Evolutionary conservation across 164 flowering plant species (phyloP), one percentile per base, ranked within the genome.

Genomic region (Vitis amurensis): DNA sequence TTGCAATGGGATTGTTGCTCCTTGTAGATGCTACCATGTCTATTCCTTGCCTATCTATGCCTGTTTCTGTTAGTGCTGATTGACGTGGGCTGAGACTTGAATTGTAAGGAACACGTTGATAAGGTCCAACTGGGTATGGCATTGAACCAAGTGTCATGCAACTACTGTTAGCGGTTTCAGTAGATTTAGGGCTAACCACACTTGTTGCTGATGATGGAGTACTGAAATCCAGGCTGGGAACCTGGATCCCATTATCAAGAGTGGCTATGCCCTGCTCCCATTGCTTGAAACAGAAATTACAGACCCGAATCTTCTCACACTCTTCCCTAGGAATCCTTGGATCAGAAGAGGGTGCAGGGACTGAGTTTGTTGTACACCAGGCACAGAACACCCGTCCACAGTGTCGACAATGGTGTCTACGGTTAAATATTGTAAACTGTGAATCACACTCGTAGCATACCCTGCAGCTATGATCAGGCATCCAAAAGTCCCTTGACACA

Each of bases 371-470:
- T 12, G 98, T 94, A 81, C 98, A 94, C 84, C 84, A 88, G 59
- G 87, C 87, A 74, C 98, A 94, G 81, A 94, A 94, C 64, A 94
- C 82, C 37, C 93, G 83, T 19, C 98, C 98, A 78, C 98, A 94
- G 58, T 80, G 88, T 37, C 98, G 90, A 68, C 98, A 94, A 77
- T 94, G 98, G 68, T 94, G 97, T 71, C 87, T 88, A 12, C 98
- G 90, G 75, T 92, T 94, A 76, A 94, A 76, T 52, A 91, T 17
- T 0, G 93, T 91, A 67, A 94, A 94, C 76, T 86, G 95, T 3
- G 89, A 73, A 72, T 94, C 98, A 79, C 98, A 94, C 14, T 94
- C 93, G 76, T 94, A 94, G 83, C 98, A 94, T 72, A 92, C 97
- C 76, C 87, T 84, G 73, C 98, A 94, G 66, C 93, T 94, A 23